Evolutionary conservation across 495 filamentous ascomycete genomes (phyloP).

Genomic region (Niebla homalea): DNA sequence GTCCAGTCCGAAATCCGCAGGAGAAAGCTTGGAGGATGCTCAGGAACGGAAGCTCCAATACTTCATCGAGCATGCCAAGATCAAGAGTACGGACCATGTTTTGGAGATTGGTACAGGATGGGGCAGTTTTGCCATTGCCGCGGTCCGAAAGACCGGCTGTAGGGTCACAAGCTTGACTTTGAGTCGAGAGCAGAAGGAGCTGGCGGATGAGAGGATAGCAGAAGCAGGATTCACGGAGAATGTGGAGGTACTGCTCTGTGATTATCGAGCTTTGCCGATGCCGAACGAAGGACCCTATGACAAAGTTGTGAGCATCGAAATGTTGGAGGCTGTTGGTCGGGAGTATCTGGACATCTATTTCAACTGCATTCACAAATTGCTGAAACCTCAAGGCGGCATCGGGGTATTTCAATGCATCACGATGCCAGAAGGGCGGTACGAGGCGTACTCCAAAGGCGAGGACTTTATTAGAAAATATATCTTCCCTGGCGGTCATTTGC

Average conservation of each 20-base stretch:
- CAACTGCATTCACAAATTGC: constrained; percentile 38
- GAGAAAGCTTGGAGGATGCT: constrained; percentile 47
- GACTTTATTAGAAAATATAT: constrained; percentile 62
- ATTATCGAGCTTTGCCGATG: constrained; percentile 44
- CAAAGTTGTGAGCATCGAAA: constrained; percentile 59
- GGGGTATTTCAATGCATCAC: constrained; percentile 65
- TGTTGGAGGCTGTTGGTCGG: constrained; percentile 59
- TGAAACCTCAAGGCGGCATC: constrained; percentile 51
- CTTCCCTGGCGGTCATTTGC: constrained; percentile 61
- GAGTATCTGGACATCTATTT: constrained; percentile 52
- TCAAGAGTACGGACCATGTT: constrained; percentile 49
- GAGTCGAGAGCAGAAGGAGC: constrained; percentile 44
- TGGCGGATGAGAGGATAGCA: constrained; percentile 45
- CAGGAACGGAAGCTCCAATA: constrained; percentile 50
- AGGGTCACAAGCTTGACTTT: constrained; percentile 50
- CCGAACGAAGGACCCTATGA: constrained; percentile 43
- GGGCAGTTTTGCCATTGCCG: constrained; percentile 54
- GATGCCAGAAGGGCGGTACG: constrained; percentile 46
- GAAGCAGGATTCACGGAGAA: constrained; percentile 36
- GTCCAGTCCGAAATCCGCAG: constrained; percentile 19
- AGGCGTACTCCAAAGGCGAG: constrained; percentile 29
- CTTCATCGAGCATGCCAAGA: constrained; percentile 45
- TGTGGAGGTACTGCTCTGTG: constrained; percentile 44
- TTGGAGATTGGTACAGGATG: constrained; percentile 60
- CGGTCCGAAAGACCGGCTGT: constrained; percentile 45